A percentile compares a stretch with the other conserved stretches of the same genome.
These are phyloP conservation scores for Picea sitchensis DNA, from an alignment of 75 land plant species.

Conservation along the genomic window DNA sequence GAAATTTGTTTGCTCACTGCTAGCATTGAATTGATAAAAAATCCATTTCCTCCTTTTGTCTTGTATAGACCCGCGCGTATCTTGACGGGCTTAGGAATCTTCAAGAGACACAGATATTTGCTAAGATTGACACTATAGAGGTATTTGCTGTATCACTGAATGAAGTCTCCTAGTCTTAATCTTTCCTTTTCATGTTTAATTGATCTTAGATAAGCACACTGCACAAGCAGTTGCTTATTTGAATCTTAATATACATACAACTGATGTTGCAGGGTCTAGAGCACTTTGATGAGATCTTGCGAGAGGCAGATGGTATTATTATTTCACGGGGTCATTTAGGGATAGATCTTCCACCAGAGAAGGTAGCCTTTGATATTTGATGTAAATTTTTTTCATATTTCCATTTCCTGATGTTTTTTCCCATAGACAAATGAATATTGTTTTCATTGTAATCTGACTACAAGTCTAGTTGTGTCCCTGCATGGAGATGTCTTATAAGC, in stretches of 20 bases:
- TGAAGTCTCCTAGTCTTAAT: not conserved
- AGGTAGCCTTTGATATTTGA: conserved; percentile 31
- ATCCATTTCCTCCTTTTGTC: not conserved
- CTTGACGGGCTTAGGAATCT: conserved; percentile 66
- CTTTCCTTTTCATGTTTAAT: not conserved
- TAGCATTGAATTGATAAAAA: not conserved
- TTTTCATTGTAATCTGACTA: not conserved
- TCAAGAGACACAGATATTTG: conserved; percentile 82
- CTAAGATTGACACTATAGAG: conserved; percentile 92
- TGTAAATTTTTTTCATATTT: not conserved
- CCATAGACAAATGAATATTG: not conserved
- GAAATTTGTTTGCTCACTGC: too few species aligned
- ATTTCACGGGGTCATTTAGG: conserved; percentile 93
- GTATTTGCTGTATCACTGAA: conserved; percentile 22
- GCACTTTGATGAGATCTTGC: conserved; percentile 86
- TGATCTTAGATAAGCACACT: not conserved
- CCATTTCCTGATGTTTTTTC: not conserved
- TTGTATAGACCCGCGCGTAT: conserved; percentile 56
- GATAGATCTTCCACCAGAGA: conserved; percentile 92
- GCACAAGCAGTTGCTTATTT: not conserved
- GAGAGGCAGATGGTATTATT: conserved; percentile 92
- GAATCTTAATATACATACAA: not conserved
- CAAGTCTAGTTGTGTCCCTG: not conserved
- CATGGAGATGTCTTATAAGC: not conserved
- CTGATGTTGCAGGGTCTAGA: conserved; percentile 49